Evolutionary conservation across 108 stramenopile genomes (phyloP).

Genomic region (Fistulifera solaris): DNA sequence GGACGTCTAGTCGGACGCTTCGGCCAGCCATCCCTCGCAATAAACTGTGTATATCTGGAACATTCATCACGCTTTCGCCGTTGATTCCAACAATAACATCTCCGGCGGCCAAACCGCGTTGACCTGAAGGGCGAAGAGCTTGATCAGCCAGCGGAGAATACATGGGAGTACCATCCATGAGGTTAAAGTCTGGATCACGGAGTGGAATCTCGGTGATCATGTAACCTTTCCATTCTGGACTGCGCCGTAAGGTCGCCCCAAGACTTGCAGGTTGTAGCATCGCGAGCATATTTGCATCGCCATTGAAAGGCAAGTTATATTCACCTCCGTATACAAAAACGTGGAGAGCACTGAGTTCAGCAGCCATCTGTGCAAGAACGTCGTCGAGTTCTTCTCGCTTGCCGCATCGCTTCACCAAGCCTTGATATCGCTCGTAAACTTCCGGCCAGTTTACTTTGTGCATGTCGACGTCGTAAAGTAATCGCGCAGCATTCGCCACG

Average conservation of each 20-base stretch:
- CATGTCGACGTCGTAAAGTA: slow-evolving; percentile 68
- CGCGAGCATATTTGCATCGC: slow-evolving; percentile 7
- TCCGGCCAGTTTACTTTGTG: slow-evolving; percentile 43
- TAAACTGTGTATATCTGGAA: slow-evolving; percentile 56
- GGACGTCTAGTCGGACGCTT: slow-evolving; percentile 49
- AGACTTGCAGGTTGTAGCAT: slow-evolving; percentile 49
- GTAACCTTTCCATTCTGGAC: slow-evolving; percentile 56
- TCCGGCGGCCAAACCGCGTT: slow-evolving; percentile 46
- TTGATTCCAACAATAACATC: slow-evolving; percentile 70
- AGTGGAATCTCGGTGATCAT: slow-evolving; percentile 37
- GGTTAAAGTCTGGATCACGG: slow-evolving; percentile 57
- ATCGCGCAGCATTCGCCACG: slow-evolving; percentile 67
- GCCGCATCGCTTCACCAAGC: slow-evolving; percentile 42
- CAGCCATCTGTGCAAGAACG: slow-evolving; percentile 62
- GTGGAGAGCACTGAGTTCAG: slow-evolving; percentile 66
- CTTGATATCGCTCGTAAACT: slow-evolving; percentile 46
- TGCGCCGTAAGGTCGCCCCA: slow-evolving; percentile 44
- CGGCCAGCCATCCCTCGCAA: slow-evolving; percentile 44
- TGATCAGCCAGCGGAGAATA: slow-evolving; percentile 54
- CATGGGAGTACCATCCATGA: slow-evolving; percentile 34
- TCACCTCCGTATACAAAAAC: slow-evolving; percentile 74
- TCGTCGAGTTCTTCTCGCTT: slow-evolving; percentile 73
- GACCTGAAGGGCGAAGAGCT: slow-evolving; percentile 40
- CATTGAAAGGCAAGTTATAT: slow-evolving; percentile 34
- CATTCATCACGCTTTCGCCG: slow-evolving; percentile 54